These are phyloP conservation scores for Camellia oleifera DNA, from an alignment of 179 eudicot genomes.

Conservation along the genomic window DNA sequence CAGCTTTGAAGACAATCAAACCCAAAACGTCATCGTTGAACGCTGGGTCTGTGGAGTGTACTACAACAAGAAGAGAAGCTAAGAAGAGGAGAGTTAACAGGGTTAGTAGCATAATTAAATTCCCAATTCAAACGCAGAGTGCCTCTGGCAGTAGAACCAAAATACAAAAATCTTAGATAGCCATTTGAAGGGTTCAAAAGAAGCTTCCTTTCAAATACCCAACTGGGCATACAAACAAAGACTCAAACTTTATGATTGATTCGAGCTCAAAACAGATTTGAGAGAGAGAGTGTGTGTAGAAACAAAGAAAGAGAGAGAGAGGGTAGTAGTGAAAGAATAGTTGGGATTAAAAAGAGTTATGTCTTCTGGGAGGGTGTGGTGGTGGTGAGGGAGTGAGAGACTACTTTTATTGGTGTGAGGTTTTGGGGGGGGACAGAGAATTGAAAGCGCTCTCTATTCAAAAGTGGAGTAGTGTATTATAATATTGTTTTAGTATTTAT, in stretches of 20 bases:
- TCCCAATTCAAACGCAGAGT: not conserved
- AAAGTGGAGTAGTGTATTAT: too few relatives aligned
- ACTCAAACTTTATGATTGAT: not conserved
- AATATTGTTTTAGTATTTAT: not conserved
- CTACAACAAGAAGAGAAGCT: not conserved
- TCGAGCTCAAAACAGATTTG: not conserved
- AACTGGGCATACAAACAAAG: not conserved
- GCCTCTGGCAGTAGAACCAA: not conserved
- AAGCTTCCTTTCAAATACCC: not conserved
- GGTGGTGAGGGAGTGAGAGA: not conserved
- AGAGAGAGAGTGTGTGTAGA: not conserved
- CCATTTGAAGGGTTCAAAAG: not conserved
- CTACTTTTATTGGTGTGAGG: too few relatives aligned
- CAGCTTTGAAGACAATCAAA: conserved; percentile 78
- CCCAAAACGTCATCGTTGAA: conserved; percentile 86
- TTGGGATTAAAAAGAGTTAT: not conserved
- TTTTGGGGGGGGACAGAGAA: too few relatives aligned
- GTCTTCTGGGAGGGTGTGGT: not conserved
- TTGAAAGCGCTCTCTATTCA: not conserved
- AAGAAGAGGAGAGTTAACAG: not conserved
- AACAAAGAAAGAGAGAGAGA: too few relatives aligned
- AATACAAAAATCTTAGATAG: not conserved
- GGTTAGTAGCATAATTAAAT: not conserved
- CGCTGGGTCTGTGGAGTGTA: conserved; percentile 27
- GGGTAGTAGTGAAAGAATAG: not conserved